These are phyloP conservation scores for Diaporthe amygdali DNA, from an alignment of 2,329 filamentous ascomycete species.

Conservation along the genomic window DNA sequence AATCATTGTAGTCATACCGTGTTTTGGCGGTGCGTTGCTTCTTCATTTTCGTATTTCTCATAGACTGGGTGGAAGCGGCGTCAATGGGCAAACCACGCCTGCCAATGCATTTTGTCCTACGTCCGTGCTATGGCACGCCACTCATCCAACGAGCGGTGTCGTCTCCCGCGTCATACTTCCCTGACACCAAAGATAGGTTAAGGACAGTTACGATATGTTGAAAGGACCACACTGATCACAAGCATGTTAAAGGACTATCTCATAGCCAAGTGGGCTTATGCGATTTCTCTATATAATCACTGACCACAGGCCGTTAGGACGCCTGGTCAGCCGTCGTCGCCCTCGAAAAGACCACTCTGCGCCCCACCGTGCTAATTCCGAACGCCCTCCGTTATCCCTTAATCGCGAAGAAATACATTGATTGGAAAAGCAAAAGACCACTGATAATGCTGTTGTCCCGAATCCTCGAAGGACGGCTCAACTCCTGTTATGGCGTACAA, in stretches of 20 bases:
- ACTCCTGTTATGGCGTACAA: conserved; percentile 4
- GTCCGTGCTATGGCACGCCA: not conserved
- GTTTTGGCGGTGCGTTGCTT: conserved; percentile 16
- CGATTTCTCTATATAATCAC: conserved; percentile 6
- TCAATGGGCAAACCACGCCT: conserved; percentile 29
- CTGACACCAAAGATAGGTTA: too few relatives aligned
- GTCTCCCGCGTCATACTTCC: too few relatives aligned
- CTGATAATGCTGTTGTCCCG: conserved; percentile 11
- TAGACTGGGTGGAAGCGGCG: conserved; percentile 33
- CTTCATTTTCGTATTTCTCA: conserved; percentile 27
- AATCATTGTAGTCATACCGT: conserved; percentile 16
- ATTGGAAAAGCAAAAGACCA: conserved; percentile 11
- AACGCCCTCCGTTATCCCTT: not conserved
- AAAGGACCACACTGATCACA: not conserved
- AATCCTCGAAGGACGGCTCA: not conserved
- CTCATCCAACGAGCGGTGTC: not conserved
- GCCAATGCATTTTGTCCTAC: conserved; percentile 24
- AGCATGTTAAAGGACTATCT: not conserved
- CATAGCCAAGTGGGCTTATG: not conserved
- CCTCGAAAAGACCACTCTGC: not conserved
- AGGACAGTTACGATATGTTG: not conserved
- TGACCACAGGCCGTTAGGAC: not conserved
- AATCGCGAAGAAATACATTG: not conserved
- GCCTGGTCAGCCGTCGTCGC: not conserved
- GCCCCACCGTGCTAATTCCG: not conserved